Base-by-base conservation (phyloP, 495 filamentous ascomycete species). In the Penicillium bialowiezense region DNA sequence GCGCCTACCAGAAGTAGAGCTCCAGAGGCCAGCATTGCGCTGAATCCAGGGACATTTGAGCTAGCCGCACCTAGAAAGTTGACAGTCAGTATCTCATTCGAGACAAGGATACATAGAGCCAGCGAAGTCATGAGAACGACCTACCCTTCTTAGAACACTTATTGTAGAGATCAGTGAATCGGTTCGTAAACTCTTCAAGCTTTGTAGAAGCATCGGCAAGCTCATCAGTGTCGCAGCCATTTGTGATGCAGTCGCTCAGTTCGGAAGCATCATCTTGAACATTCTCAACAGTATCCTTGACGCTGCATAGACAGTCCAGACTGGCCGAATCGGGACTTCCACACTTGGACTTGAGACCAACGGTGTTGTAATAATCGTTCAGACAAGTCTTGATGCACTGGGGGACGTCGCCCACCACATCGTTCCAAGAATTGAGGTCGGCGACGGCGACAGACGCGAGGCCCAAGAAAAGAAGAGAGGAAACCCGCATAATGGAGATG, bases 311-410 rank as follows among this genome's bases (percentile, higher is more conserved):
- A 20, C 35, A 37, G 35, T 37, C 19, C 20, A 37, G 1, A 17
- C 17, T 38, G 23, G 33, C 34, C 0, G n/a, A 5, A 10, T 47
- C 44, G 21, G 33, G 2, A 14, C 44, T 47, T 24, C 44, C 44
- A 17, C 44, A 47, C 15, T 37, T 28, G 14, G 15, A 21, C 14
- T 47, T 21, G 7, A 47, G 44, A 29, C 44, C 44, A 14, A 33
- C 13, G 20, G 21, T 8, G 19, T 24, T 38, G 21, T 47, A 47
- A 33, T 37, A 47, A 18, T 47, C 21, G 44, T 29, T 19, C 2
- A 38, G 12, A 26, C 44, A 47, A 3, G 32, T 37, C 20, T 47
- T 38, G 6, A 38, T 47, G 21, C 44, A 47, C 20, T 47, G 32
- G 8, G 34, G 44, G 9, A 47, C 33, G 33, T 47, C 44, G 5